phyloP scores from a whole-genome alignment of 192 early-diverging fungal species.

The Umbelopsis ramanniana region DNA sequence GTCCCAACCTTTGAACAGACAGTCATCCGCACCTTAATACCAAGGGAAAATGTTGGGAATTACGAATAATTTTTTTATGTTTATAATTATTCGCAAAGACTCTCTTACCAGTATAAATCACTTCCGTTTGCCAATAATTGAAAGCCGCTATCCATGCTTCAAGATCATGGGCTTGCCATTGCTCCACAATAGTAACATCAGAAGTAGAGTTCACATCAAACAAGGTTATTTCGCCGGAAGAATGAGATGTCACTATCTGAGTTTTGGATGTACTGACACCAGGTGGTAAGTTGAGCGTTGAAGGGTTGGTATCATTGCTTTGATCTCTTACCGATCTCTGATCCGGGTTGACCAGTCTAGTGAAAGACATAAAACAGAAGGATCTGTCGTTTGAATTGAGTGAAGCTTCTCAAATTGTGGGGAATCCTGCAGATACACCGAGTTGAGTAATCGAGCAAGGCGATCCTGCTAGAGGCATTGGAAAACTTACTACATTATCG shows the following conservation, averaged over 20 bases:
- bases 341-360: conserved; percentile 87
- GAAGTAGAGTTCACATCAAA: conserved; percentile 6
- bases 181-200: not conserved
- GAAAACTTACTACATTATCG: not conserved
- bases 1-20: conserved; percentile 89
- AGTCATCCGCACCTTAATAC: conserved; percentile 81
- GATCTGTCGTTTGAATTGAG: conserved; percentile 49
- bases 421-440: not conserved
- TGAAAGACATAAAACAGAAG: conserved; percentile 73
- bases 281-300: no score
- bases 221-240: conserved; percentile 13
- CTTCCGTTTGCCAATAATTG: conserved; percentile 75
- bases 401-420: conserved; percentile 28
- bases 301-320: no score
- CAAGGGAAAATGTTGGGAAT: not conserved
- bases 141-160: conserved; percentile 96
- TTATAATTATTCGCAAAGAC: no score
- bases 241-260: conserved; percentile 23
- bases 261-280: conserved; percentile 24
- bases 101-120: conserved; percentile 70
- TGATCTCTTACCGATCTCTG: conserved; percentile 17
- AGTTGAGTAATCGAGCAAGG: not conserved
- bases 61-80: no score
- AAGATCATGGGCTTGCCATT: conserved; percentile 86
- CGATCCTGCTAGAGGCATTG: not conserved